A percentile compares a stretch with the other conserved stretches of the same genome.
These are phyloP conservation scores for Fonsecaea monophora DNA, from an alignment of 2,329 filamentous ascomycete species.

Conservation along the genomic window DNA sequence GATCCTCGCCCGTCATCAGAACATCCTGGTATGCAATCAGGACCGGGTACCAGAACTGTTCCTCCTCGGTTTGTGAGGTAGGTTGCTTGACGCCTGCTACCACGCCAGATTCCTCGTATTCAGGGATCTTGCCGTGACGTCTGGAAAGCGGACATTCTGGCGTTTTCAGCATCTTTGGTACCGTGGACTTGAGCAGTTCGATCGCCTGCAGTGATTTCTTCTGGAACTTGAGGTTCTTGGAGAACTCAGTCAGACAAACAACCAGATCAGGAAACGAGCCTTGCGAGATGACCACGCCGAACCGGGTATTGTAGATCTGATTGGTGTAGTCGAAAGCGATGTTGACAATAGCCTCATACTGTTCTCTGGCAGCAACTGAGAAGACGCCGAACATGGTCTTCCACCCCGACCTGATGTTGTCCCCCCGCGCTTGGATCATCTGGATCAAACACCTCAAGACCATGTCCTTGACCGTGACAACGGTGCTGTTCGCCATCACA, in stretches of 20 bases:
- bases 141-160: constrained; percentile 91
- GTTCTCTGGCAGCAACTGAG: constrained; percentile 90
- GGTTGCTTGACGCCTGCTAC: constrained; percentile 66
- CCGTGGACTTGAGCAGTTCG: constrained; percentile 89
- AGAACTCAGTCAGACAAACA: constrained; percentile 96
- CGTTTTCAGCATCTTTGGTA: constrained; percentile 92
- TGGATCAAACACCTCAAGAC: constrained; percentile 94
- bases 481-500: constrained; percentile 90
- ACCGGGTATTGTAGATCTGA: constrained; percentile 92
- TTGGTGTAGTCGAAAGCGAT: constrained; percentile 96
- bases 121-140: constrained; percentile 59
- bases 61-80: constrained; percentile 85
- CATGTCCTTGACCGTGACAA: constrained; percentile 96
- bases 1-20: constrained; percentile 97
- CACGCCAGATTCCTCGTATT: constrained; percentile 51
- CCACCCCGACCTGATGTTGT: constrained; percentile 98
- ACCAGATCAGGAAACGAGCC: constrained; percentile 96
- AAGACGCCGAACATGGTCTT: constrained; percentile 99
- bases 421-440: constrained; percentile 96
- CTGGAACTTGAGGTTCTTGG: constrained; percentile 97
- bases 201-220: constrained; percentile 98
- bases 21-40: constrained; percentile 99
- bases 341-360: constrained; percentile 93
- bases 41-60: constrained; percentile 98
- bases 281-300: constrained; percentile 94